Percentiles rank a stretch among this genome's conserved stretches.
These are phyloP conservation scores for Teunomyces pallodes DNA, from an alignment of 805 yeast species.

Conservation along the genomic window DNA sequence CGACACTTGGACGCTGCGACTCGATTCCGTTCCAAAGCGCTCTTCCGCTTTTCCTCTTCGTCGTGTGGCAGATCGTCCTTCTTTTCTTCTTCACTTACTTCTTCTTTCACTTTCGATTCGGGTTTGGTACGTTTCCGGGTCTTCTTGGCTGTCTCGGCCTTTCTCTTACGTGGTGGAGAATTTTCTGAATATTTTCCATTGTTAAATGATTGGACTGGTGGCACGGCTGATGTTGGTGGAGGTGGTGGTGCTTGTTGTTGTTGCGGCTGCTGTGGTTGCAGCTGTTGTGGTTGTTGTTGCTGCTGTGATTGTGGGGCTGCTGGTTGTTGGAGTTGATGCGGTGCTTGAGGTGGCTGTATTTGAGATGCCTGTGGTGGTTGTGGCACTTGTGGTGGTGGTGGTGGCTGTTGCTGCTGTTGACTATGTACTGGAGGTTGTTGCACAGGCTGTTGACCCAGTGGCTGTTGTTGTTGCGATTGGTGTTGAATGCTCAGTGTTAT, in stretches of 20 bases:
- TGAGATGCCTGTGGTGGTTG: neutral
- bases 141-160: conserved; percentile 1
- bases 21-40: conserved; percentile 83
- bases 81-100: neutral
- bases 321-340: conserved; percentile 6
- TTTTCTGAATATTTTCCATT: neutral
- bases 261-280: conserved; percentile 5
- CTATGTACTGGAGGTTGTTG: conserved; percentile 2
- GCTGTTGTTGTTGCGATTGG: conserved; percentile 4
- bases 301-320: neutral
- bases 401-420: neutral
- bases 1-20: conserved; percentile 96
- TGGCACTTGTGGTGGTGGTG: conserved; percentile 9
- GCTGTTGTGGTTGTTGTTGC: conserved; percentile 4
- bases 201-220: conserved; percentile 3
- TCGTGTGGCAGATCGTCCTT: conserved; percentile 6
- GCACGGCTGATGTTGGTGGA: conserved; percentile 11
- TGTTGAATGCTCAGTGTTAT: conserved; percentile 14
- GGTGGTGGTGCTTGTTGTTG: conserved; percentile 6
- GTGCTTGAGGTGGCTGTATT: conserved; percentile 7
- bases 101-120: neutral
- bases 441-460: conserved; percentile 9
- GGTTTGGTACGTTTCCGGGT: conserved; percentile 6
- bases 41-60: conserved; percentile 56
- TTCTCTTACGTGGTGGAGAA: neutral